These are phyloP conservation scores for Fusarium ramigenum DNA, from an alignment of 2,329 filamentous ascomycete genomes.

Conservation along the genomic window DNA sequence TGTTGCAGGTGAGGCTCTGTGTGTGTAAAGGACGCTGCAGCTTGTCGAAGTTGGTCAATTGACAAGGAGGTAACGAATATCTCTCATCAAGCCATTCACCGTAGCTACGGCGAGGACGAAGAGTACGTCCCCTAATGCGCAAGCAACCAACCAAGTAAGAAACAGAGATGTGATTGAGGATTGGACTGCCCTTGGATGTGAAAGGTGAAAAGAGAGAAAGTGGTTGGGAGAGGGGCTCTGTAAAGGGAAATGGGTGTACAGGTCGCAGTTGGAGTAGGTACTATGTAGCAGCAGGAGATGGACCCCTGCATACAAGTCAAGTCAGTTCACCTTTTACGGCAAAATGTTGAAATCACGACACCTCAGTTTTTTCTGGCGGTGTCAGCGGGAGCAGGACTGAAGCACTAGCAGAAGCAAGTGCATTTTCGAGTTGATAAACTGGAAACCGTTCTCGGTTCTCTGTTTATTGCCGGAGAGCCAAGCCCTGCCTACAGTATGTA, in stretches of 20 bases:
- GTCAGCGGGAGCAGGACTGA: slow-evolving; percentile 5
- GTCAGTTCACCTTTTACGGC: background rate
- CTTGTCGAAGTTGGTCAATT: slow-evolving; percentile 19
- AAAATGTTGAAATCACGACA: slow-evolving; percentile 20
- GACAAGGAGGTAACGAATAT: slow-evolving; percentile 9
- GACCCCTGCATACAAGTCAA: slow-evolving; percentile 23
- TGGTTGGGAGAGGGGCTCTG: slow-evolving; percentile 37
- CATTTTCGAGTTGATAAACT: background rate
- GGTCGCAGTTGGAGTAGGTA: slow-evolving; percentile 2
- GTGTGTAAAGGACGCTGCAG: slow-evolving; percentile 4
- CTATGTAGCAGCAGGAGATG: background rate
- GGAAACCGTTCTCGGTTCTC: background rate
- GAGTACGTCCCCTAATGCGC: slow-evolving; percentile 20
- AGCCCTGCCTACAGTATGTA: slow-evolving; percentile 12
- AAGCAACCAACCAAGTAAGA: slow-evolving; percentile 19
- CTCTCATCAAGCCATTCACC: slow-evolving; percentile 33
- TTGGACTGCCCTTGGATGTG: slow-evolving; percentile 4
- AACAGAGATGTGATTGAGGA: slow-evolving; percentile 27
- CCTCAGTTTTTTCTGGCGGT: slow-evolving; percentile 15
- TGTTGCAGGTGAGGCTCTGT: slow-evolving; percentile 22
- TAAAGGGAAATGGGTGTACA: slow-evolving; percentile 17
- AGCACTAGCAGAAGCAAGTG: background rate
- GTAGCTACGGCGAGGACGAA: slow-evolving; percentile 22
- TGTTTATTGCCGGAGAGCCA: slow-evolving; percentile 27
- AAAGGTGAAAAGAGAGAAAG: slow-evolving; percentile 26